phyloP scores from a whole-genome alignment of 176 grass and related monocot genomes.

The Elaeis guineensis region DNA sequence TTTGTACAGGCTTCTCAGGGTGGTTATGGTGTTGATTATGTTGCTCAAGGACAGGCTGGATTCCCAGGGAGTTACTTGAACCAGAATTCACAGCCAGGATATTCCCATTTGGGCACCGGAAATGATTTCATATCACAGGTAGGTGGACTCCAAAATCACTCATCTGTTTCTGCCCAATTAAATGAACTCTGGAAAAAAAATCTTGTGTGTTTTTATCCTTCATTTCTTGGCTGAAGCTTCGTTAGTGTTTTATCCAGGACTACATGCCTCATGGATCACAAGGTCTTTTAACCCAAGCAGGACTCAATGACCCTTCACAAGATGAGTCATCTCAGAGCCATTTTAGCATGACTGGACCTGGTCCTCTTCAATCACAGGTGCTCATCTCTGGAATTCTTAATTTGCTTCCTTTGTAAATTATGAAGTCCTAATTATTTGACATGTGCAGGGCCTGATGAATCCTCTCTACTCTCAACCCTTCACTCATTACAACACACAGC shows the following conservation, averaged over 20 bases:
- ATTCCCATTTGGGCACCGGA: slow-evolving; percentile 63
- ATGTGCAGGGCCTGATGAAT: slow-evolving; percentile 76
- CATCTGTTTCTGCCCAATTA: background rate
- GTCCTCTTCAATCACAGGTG: slow-evolving; percentile 92
- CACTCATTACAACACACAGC: slow-evolving; percentile 84
- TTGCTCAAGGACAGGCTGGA: slow-evolving; percentile 67
- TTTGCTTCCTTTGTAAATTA: background rate
- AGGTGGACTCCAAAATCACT: slow-evolving; percentile 1
- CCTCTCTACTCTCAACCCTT: slow-evolving; percentile 86
- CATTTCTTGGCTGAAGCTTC: slow-evolving; percentile 1
- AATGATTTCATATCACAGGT: slow-evolving; percentile 93
- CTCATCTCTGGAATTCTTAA: slow-evolving; percentile 6
- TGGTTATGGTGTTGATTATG: slow-evolving; percentile 90
- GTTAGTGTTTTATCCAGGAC: slow-evolving; percentile 43
- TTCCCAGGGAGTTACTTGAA: slow-evolving; percentile 89
- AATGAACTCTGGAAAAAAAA: background rate
- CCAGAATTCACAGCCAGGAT: slow-evolving; percentile 79
- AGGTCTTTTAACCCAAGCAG: slow-evolving; percentile 89
- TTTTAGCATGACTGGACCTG: slow-evolving; percentile 51
- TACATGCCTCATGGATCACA: slow-evolving; percentile 85
- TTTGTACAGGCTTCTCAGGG: slow-evolving; percentile 68
- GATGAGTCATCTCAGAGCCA: slow-evolving; percentile 89
- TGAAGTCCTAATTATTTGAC: background rate
- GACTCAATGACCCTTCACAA: slow-evolving; percentile 77
- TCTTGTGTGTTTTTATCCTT: too few species aligned